phyloP scores from a whole-genome alignment of 352 stramenopile species.

The Globisporangium splendens region DNA sequence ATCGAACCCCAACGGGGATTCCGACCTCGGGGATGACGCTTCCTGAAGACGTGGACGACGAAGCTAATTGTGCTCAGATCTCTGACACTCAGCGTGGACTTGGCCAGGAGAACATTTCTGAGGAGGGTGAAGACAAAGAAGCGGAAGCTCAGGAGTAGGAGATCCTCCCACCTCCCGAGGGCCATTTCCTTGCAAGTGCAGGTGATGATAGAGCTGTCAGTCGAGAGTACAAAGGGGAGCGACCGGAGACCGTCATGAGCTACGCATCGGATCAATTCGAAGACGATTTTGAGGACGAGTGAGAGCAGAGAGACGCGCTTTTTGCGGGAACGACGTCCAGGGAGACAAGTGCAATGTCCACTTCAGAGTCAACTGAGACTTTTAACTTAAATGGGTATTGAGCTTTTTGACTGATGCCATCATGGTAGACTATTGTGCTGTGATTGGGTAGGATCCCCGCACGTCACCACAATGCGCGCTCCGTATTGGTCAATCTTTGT shows the following conservation, averaged over 20 bases:
- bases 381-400: no score
- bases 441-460: no score
- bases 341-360: no score
- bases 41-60: neutral
- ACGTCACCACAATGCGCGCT: no score
- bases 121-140: conserved; percentile 6
- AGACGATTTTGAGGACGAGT: conserved; percentile 30
- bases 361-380: no score
- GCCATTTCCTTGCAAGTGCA: conserved; percentile 4
- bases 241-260: conserved; percentile 55
- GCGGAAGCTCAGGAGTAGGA: neutral
- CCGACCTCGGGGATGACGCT: conserved; percentile 11
- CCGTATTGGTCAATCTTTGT: no score
- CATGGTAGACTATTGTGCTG: no score
- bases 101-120: neutral
- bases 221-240: neutral
- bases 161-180: neutral
- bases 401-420: no score
- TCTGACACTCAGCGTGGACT: conserved; percentile 4
- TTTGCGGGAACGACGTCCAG: neutral
- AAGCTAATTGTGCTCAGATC: neutral
- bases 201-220: neutral
- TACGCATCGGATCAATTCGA: conserved; percentile 66
- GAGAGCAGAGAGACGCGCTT: conserved; percentile 19
- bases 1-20: conserved; percentile 29